A percentile compares a stretch with the other conserved stretches of the same genome.
Conservation (phyloP, 106 monocot species). For the Dioscorea zingiberensis region DNA sequence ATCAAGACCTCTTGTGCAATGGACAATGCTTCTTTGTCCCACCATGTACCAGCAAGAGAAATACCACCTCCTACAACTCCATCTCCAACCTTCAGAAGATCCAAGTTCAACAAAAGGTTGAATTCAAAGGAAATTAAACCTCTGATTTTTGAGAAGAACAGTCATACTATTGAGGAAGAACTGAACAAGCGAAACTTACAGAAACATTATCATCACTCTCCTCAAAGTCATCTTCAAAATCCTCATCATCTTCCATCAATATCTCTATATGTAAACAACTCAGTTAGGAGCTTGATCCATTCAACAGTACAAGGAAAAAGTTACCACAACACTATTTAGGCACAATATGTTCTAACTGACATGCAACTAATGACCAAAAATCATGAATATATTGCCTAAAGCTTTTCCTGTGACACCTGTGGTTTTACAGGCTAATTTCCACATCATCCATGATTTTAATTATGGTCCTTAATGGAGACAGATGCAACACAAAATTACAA, state of each 20-base stretch:
- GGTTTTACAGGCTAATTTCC: too few species aligned
- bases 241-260: conserved; percentile 38
- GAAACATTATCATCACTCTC: conserved; percentile 26
- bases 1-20: conserved; percentile 67
- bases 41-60: conserved; percentile 62
- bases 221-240: conserved; percentile 62
- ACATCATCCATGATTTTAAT: too few species aligned
- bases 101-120: background rate
- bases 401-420: too few species aligned
- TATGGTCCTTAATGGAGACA: too few species aligned
- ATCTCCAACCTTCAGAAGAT: conserved; percentile 63
- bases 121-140: background rate
- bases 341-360: too few species aligned
- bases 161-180: too few species aligned
- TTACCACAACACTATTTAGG: too few species aligned
- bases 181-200: conserved; percentile 29
- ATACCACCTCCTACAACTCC: conserved; percentile 89
- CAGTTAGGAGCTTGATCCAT: background rate
- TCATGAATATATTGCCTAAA: too few species aligned
- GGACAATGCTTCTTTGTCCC: conserved; percentile 83
- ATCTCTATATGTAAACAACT: conserved; percentile 23
- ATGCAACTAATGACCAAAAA: too few species aligned
- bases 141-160: too few species aligned
- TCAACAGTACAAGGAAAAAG: too few species aligned
- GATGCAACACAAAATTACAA: too few species aligned